A percentile compares a stretch with the other conserved stretches of the same genome.
Evolutionary conservation across 306 rosid species (phyloP).

Genomic region (Dalbergia oliveri): DNA sequence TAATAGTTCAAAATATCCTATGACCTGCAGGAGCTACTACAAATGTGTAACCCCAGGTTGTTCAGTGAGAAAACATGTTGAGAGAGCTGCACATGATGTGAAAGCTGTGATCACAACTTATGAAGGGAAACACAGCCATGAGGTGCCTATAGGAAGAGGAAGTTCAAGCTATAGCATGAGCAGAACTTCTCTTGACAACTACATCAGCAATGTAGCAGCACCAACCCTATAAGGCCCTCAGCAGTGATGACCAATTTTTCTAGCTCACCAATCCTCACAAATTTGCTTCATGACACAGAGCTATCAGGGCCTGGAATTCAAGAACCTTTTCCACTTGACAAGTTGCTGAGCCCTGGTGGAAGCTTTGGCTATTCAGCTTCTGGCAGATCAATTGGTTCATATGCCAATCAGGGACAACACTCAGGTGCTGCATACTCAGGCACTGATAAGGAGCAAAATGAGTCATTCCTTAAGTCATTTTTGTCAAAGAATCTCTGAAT

Average conservation of each 20-base stretch:
- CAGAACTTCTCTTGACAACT: slow-evolving; percentile 7
- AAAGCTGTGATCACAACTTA: slow-evolving; percentile 76
- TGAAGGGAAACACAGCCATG: slow-evolving; percentile 80
- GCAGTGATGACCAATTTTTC: slow-evolving; percentile 23
- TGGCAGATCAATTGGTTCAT: slow-evolving; percentile 15
- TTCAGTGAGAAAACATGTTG: slow-evolving; percentile 75
- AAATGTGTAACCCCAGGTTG: slow-evolving; percentile 65
- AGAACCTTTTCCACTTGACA: slow-evolving; percentile 13
- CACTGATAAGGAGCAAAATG: slow-evolving; percentile 13
- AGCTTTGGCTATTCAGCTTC: background rate
- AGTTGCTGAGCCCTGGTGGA: slow-evolving; percentile 24
- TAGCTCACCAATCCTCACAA: slow-evolving; percentile 19
- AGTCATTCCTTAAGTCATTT: slow-evolving; percentile 37
- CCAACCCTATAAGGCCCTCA: slow-evolving; percentile 44
- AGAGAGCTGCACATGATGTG: slow-evolving; percentile 68
- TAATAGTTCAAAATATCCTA: background rate
- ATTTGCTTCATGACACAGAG: slow-evolving; percentile 35
- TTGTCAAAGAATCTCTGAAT: slow-evolving; percentile 9
- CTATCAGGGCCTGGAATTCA: slow-evolving; percentile 23
- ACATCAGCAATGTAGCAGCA: background rate
- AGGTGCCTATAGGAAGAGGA: slow-evolving; percentile 69
- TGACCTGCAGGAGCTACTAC: slow-evolving; percentile 69
- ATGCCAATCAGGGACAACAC: slow-evolving; percentile 29
- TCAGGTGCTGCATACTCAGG: slow-evolving; percentile 11
- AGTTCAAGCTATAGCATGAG: slow-evolving; percentile 41